These are phyloP conservation scores for Suillus subluteus DNA, from an alignment of 768 basidiomycete species.

Conservation along the genomic window DNA sequence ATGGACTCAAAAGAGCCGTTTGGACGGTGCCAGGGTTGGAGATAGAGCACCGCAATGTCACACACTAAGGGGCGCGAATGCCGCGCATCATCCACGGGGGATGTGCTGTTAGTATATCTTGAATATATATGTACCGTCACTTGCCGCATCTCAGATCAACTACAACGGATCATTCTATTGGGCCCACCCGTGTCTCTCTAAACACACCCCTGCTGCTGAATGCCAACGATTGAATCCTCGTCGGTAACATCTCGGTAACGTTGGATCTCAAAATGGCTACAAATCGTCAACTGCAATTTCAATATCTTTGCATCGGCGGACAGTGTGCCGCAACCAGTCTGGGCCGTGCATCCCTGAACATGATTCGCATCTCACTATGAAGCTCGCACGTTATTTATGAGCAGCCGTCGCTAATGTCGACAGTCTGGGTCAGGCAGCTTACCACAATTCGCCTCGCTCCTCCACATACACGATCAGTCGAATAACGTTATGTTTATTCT, in stretches of 20 bases:
- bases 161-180: conserved; percentile 31
- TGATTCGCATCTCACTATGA: conserved; percentile 5
- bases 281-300: not conserved
- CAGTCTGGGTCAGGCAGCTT: not conserved
- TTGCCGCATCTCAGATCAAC: conserved; percentile 24
- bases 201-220: not conserved
- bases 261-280: not conserved
- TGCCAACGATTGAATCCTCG: conserved; percentile 1
- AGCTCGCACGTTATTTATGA: conserved; percentile 10
- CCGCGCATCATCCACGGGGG: conserved; percentile 15
- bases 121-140: conserved; percentile 9
- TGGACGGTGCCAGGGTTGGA: conserved; percentile 19
- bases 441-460: not conserved
- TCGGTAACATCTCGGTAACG: not conserved
- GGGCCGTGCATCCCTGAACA: not conserved
- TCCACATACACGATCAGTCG: not conserved
- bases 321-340: not conserved
- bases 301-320: conserved; percentile 3
- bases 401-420: not conserved
- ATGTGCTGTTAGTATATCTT: conserved; percentile 15
- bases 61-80: conserved; percentile 26
- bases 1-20: conserved; percentile 12
- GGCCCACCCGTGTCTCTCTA: not conserved
- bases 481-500: not conserved
- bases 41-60: conserved; percentile 20